Conservation (phyloP, 148 eudicot genomes). For the Vaccinium vitisidaea region DNA sequence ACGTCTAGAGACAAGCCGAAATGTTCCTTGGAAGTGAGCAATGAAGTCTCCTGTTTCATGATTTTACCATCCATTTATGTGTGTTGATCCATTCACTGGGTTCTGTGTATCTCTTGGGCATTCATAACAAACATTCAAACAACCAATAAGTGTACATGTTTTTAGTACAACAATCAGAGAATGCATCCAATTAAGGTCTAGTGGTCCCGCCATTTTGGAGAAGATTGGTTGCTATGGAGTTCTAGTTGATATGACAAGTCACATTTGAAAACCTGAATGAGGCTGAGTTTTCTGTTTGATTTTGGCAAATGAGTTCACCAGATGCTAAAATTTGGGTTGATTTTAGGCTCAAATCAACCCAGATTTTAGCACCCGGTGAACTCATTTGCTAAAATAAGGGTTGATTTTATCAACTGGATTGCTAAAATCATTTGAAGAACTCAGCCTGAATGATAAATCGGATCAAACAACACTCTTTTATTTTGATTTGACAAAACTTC, state of each 20-base stretch:
- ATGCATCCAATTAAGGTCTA: background rate
- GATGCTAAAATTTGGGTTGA: too few species aligned
- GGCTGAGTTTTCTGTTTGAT: too few species aligned
- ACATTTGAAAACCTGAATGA: background rate
- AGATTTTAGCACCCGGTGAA: too few species aligned
- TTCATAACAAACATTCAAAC: background rate
- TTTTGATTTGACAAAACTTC: background rate
- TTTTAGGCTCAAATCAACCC: too few species aligned
- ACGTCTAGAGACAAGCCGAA: background rate
- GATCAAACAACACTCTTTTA: too few species aligned
- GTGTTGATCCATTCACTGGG: background rate
- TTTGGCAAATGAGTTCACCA: too few species aligned
- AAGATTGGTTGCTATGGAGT: background rate
- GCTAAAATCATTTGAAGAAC: too few species aligned
- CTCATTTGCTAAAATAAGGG: too few species aligned
- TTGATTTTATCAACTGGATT: too few species aligned
- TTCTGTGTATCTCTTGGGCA: background rate
- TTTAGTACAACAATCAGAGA: background rate
- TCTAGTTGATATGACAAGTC: background rate
- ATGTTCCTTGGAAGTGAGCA: slow-evolving; percentile 2
- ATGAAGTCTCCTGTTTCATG: background rate
- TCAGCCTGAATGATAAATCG: background rate
- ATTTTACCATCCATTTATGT: background rate
- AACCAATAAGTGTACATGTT: background rate
- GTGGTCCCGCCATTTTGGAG: background rate